Evolutionary conservation across 768 basidiomycete genomes (phyloP), one percentile per base, ranked within the genome.

Genomic region (Chlorophyllum brunneum): DNA sequence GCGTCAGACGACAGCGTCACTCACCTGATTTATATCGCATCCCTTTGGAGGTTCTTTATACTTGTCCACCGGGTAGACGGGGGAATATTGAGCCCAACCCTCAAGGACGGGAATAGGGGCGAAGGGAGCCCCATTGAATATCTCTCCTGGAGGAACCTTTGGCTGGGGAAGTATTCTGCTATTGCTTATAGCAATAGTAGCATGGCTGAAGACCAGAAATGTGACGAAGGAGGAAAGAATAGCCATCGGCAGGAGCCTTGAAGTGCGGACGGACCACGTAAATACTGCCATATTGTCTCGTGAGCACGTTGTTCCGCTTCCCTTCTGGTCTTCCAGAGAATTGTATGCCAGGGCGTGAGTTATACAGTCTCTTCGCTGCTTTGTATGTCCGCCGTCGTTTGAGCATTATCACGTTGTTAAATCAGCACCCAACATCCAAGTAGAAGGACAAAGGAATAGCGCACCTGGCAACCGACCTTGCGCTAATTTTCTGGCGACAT

Each of bases 51-150:
- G 77, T 0, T 65, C 52, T 0, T 51, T 39, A 61, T 86, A 86
- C 18, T 63, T 54, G 2, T 63, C 71, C 6, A 69, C 70, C 0
- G 84, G 67, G 49, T 71, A 76, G 61, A 77, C 85, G 0, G 86
- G 86, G 23, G 83, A 75, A 58, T 85, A 85, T 45, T 79, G 73
- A 8, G 75, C 82, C 85, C 84, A 86, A 13, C 36, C n/a, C 31
- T 53, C 43, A 13, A 46, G 20, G n/a, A 23, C 24, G 22, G 34
- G 15, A 16, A 53, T 15, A n/a, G 44, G 51, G 11, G 37, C 51
- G 16, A 53, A 34, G 15, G 16, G 13, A 29, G 24, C 11, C 3
- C 8, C 41, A 6, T 39, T 22, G 9, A 33, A 16, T 4, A 16
- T 24, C n/a, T n/a, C n/a, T 9, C 13, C 37, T 2, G 29, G 6